Percentiles rank a stretch among this genome's conserved stretches.
Evolutionary conservation across 2,329 filamentous ascomycete species (phyloP).

Genomic region (Nemania sp.): DNA sequence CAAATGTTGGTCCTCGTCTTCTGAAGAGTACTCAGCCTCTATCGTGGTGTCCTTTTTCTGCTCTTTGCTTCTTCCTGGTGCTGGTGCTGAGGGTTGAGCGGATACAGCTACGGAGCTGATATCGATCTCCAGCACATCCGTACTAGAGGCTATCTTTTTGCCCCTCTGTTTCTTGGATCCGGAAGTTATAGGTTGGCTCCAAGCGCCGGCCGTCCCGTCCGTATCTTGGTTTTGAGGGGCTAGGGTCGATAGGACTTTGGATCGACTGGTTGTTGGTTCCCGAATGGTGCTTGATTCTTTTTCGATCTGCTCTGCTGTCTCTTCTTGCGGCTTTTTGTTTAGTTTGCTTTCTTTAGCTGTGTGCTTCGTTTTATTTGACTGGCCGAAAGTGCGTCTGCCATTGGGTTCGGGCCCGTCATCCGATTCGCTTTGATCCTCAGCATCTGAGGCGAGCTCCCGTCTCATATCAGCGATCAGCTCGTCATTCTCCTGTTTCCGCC

Average conservation of each 20-base stretch:
- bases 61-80: constrained; percentile 29
- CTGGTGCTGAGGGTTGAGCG: constrained; percentile 30
- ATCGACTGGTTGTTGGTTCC: constrained; percentile 29
- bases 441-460: constrained; percentile 70
- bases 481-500: constrained; percentile 79
- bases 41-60: constrained; percentile 38
- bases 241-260: constrained; percentile 32
- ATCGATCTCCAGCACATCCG: constrained; percentile 39
- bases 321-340: constrained; percentile 43
- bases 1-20: constrained; percentile 55
- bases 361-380: constrained; percentile 42
- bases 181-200: constrained; percentile 35
- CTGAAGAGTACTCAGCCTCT: constrained; percentile 48
- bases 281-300: constrained; percentile 44
- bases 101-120: constrained; percentile 35
- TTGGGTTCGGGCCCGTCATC: constrained; percentile 60
- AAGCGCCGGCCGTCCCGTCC: constrained; percentile 38
- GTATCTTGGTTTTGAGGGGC: constrained; percentile 18
- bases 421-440: constrained; percentile 53
- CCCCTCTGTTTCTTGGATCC: constrained; percentile 35
- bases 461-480: constrained; percentile 72
- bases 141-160: constrained; percentile 32
- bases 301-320: constrained; percentile 46
- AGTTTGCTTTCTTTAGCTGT: constrained; percentile 17
- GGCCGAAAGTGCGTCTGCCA: constrained; percentile 74